phyloP scores from a whole-genome alignment of 495 filamentous ascomycete species.

The Neurospora sp. region DNA sequence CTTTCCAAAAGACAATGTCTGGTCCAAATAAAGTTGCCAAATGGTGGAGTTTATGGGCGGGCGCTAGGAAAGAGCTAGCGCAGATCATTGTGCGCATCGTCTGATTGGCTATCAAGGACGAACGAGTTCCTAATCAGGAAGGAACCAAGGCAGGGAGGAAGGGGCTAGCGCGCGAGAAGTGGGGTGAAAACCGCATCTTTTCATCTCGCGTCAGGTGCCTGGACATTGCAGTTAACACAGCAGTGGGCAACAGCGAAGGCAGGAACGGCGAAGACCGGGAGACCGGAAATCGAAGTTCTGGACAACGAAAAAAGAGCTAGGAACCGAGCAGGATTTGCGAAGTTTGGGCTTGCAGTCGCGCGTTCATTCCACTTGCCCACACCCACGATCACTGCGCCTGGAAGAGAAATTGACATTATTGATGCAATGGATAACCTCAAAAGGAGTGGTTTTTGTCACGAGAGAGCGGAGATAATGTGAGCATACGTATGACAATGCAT shows the following conservation, averaged over 20 bases:
- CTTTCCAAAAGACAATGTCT: neutral
- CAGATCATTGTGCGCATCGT: neutral
- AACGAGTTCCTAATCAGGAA: constrained; percentile 18
- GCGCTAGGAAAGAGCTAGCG: neutral
- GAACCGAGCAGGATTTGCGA: no score
- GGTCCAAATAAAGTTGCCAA: neutral
- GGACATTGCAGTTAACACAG: neutral
- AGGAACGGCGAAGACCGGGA: neutral
- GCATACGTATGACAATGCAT: no score
- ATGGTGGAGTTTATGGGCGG: neutral
- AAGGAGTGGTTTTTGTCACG: no score
- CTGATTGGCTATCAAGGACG: constrained; percentile 9
- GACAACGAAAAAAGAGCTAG: no score
- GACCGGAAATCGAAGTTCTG: no score
- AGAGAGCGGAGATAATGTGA: neutral
- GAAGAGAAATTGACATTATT: no score
- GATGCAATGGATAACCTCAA: no score
- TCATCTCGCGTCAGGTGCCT: neutral
- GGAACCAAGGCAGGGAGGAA: constrained; percentile 3
- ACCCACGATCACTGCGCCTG: no score
- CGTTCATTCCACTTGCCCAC: no score
- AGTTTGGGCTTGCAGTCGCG: no score
- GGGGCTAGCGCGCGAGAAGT: neutral
- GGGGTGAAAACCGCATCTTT: neutral
- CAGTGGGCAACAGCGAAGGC: neutral